Base-by-base conservation (phyloP, 192 early-diverging fungal genomes). In the Nowakowskiella sp. region DNA sequence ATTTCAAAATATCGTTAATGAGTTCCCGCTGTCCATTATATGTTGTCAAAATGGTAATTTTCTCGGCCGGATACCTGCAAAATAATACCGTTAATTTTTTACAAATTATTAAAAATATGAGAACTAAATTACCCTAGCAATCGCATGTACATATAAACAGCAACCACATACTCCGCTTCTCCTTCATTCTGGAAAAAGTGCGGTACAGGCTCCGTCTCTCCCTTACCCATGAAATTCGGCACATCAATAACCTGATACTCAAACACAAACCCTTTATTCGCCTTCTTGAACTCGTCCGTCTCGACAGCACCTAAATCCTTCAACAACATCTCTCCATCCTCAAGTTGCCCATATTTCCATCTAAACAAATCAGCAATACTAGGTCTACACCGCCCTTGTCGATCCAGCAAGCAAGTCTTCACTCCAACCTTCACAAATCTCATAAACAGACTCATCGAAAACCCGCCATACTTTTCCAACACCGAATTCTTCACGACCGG, bases 91-190 rank as follows among this genome's bases (percentile, higher is more conserved):
- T 42, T 13, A 66, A 31, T 21, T 49, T 51, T 42, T 23, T 22
- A 13, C 39, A 42, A 22, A 7, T 60, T 9, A 9, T 28, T 49
- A 31, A 67, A 62, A 33, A 46, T 29, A 39, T 25, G 44, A 22
- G 55, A 9, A 16, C 22, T 32, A 6, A 55, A 53, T 49, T 72
- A 83, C 59, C 97, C 97, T 43, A 91, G 48, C 27, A 95, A 65
- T 31, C 92, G 75, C 94, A 99, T 93, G 72, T 94, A 97, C 65
- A 91, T 90, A 75, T 83, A 99, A 13, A 86, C 76, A 2, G 92
- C 91, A 16, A 99, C 94, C 6, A 92, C 73, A 65, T 89, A 97
- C 68, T 99, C 97, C 44, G 97, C 97, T 57, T 99, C 97, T 24
- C 89, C 94, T 50, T 97, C 70, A 64, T 98, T 99, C 73, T 99